A percentile compares a stretch with the other conserved stretches of the same genome.
Evolutionary conservation across 1,284 basidiomycete species (phyloP).

Genomic region (Clitocybe nebularis): DNA sequence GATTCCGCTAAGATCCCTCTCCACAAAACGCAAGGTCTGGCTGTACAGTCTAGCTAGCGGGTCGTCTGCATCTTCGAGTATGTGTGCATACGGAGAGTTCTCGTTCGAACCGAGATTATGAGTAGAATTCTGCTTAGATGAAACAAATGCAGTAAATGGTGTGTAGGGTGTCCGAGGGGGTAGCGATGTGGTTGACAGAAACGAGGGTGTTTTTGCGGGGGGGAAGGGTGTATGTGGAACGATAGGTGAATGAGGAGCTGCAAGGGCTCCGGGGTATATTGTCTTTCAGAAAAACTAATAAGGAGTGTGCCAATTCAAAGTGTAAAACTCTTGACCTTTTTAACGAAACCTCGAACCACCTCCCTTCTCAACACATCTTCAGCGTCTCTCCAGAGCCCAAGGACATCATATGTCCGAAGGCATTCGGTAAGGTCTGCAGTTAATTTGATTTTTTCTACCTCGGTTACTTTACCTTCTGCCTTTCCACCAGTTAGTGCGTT

Average conservation of each 20-base stretch:
- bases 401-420: slow-evolving; percentile 76
- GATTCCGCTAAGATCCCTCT: slow-evolving; percentile 64
- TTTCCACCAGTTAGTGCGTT: slow-evolving; percentile 43
- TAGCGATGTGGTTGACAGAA: slow-evolving; percentile 25
- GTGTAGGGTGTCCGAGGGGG: slow-evolving; percentile 66
- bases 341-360: slow-evolving; percentile 71
- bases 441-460: slow-evolving; percentile 62
- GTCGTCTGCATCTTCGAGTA: slow-evolving; percentile 63
- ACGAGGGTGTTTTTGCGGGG: slow-evolving; percentile 22
- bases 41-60: slow-evolving; percentile 76
- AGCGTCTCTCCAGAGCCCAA: slow-evolving; percentile 80
- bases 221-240: slow-evolving; percentile 69
- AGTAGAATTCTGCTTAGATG: slow-evolving; percentile 43
- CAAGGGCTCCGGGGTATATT: slow-evolving; percentile 66
- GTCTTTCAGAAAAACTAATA: slow-evolving; percentile 43
- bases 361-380: slow-evolving; percentile 77
- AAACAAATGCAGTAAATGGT: slow-evolving; percentile 63
- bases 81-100: slow-evolving; percentile 37
- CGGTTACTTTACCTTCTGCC: slow-evolving; percentile 41
- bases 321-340: slow-evolving; percentile 46
- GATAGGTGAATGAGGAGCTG: slow-evolving; percentile 67
- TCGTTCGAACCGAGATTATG: slow-evolving; percentile 22
- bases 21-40: slow-evolving; percentile 77
- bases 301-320: background rate
- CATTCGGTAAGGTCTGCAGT: slow-evolving; percentile 71